Conservation (phyloP, 495 filamentous ascomycete species). For the Tuber indicum region DNA sequence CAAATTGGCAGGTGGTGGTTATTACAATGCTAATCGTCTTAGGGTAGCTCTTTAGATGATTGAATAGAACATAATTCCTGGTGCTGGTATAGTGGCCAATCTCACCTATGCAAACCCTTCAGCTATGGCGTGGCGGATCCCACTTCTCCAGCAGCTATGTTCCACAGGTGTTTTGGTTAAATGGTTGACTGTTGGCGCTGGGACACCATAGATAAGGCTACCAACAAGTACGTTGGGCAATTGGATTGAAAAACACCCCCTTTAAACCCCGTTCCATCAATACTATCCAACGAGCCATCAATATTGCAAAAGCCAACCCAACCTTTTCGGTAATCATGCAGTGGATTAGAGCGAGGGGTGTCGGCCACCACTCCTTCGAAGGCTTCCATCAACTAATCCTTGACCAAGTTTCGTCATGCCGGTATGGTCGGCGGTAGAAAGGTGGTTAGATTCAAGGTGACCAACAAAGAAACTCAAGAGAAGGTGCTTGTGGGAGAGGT, state of each 20-base stretch:
- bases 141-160: constrained; percentile 73
- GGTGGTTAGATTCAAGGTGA: no score
- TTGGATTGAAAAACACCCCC: constrained; percentile 85
- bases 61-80: no score
- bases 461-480: no score
- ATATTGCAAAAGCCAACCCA: constrained; percentile 85
- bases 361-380: constrained; percentile 90
- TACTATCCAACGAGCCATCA: constrained; percentile 80
- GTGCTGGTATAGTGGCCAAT: no score
- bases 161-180: constrained; percentile 87
- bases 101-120: constrained; percentile 55
- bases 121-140: constrained; percentile 97
- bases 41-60: no score
- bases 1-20: no score
- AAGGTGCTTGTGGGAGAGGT: no score
- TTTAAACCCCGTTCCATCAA: constrained; percentile 81
- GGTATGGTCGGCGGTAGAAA: no score
- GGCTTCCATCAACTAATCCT: constrained; percentile 90
- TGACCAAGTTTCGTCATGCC: no score
- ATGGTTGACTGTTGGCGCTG: constrained; percentile 87
- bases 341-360: constrained; percentile 91
- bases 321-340: constrained; percentile 81
- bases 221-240: constrained; percentile 84
- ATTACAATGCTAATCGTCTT: no score
- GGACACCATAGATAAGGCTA: constrained; percentile 57